Conservation (phyloP, 129 eudicot genomes). For the Apium graveolens region DNA sequence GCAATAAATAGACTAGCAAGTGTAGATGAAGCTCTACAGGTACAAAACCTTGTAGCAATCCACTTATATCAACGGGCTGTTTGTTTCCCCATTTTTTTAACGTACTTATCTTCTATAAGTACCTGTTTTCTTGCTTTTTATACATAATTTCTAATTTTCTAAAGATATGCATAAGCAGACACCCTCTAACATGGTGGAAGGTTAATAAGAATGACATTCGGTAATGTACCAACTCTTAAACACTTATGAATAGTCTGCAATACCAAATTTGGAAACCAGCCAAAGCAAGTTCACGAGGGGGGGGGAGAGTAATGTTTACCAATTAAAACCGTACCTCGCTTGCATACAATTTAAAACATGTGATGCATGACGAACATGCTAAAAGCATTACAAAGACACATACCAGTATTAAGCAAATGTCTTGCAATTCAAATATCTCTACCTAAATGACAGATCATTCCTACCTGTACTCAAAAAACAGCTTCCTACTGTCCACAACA, state of each 20-base stretch:
- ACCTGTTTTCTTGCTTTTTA: background rate
- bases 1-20: slow-evolving; percentile 6
- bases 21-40: background rate
- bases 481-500: slow-evolving; percentile 79
- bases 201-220: background rate
- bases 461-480: slow-evolving; percentile 93
- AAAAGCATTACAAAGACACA: background rate
- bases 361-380: background rate
- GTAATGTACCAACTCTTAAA: background rate
- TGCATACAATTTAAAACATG: background rate
- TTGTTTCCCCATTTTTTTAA: background rate
- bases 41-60: background rate
- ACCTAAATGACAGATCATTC: background rate
- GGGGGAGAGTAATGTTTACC: background rate
- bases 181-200: background rate
- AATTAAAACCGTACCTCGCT: background rate
- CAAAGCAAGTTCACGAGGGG: background rate
- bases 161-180: background rate
- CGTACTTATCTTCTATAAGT: background rate
- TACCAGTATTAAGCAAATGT: background rate
- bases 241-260: background rate
- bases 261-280: background rate
- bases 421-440: background rate
- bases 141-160: background rate
- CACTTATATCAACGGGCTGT: background rate